Base-by-base conservation (phyloP, 495 filamentous ascomycete species). In the Cercophora samala region DNA sequence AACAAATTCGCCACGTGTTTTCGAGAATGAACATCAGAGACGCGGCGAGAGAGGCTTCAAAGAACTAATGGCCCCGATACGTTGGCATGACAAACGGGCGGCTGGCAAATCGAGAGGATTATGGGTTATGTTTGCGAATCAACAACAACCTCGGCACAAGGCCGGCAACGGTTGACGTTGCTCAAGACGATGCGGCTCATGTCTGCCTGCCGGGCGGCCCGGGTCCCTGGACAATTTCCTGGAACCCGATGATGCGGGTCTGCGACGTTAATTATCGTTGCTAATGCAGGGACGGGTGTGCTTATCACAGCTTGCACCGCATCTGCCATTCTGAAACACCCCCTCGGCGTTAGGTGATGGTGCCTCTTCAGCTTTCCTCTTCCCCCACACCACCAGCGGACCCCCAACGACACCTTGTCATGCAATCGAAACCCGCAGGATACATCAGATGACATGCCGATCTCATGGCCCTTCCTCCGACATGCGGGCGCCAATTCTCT, bases 1-100 rank as follows among this genome's bases (percentile, higher is more conserved):
- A 88, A 58, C 89, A 93, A 69, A 89, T 96, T 78, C 92, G 87
- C 69, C 85, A 87, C 17, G 82, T 96, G 18, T 93, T 96, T 54
- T 75, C 81, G 18, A 79, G 77, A 61, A 78, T 84, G 76, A 68
- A 78, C 15, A 67, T 82, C 25, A 59, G 66, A 58, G 63, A 46
- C 6, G 37, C 37, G 5, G 8, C 37, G 37, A 17, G 37, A 11
- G 11, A 46, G 13, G 37, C 9, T 2, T 2, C 37, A 46, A 2
- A 46, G 11, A 46, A 46, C 37, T 46, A 46, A 46, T 13, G 37
- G 37, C 15, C 15, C 9, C 6, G 15, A 3, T 11, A 46, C 11
- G 9, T 9, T 13, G 37, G 37, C 37, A 46, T 46, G 37, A 46
- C 37, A 3, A 9, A 46, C 37, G 13, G 15, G 37, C 37, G 37